Evolutionary conservation across 2,329 filamentous ascomycete genomes (phyloP).

Genomic region (Ophiostoma triangulosporum): DNA sequence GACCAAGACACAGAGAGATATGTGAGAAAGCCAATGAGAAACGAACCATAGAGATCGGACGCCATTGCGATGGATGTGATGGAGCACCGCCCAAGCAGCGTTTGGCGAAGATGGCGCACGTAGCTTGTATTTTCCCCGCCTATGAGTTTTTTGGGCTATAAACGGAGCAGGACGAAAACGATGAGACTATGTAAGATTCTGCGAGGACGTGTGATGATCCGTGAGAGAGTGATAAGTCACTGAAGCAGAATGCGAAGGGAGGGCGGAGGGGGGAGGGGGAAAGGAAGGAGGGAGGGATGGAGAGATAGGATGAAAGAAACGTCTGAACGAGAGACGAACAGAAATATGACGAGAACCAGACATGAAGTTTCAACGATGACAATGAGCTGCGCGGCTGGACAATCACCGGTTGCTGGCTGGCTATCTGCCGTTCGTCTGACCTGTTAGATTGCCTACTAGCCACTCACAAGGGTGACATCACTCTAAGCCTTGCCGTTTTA

Average conservation of each 20-base stretch:
- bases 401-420: neutral
- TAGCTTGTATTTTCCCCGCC: neutral
- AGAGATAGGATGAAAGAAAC: neutral
- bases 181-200: neutral
- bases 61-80: neutral
- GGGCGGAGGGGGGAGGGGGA: no score
- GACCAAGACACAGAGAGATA: neutral
- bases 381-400: neutral
- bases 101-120: neutral
- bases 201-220: neutral
- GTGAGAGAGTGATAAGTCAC: no score
- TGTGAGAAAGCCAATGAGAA: neutral
- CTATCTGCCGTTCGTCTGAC: neutral
- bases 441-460: neutral
- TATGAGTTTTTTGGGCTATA: no score
- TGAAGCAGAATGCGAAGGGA: no score
- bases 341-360: neutral
- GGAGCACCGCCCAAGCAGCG: neutral
- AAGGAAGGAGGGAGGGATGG: neutral
- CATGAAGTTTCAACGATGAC: neutral
- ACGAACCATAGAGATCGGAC: neutral
- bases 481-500: neutral
- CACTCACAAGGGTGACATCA: conserved; percentile 9
- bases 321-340: neutral
- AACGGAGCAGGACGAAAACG: neutral